Evolutionary conservation across 1,284 basidiomycete species (phyloP), one percentile per base, ranked within the genome.

Genomic region (Apiotrichum akiyoshidainum): DNA sequence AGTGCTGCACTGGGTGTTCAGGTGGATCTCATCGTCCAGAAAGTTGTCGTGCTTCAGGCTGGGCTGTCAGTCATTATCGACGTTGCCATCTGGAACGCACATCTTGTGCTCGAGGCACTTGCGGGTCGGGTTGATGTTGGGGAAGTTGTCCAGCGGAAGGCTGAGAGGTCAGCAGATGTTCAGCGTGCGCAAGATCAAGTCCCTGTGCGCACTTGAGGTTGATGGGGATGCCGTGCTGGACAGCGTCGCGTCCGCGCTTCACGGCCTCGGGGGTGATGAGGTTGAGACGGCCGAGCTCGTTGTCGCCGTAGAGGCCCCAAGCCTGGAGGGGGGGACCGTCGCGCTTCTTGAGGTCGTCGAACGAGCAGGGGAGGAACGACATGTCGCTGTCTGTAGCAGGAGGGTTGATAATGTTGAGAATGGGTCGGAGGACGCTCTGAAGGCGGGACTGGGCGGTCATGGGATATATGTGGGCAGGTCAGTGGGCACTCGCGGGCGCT

Each of bases 1-100:
- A 7, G 76, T 74, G 21, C 74, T 74, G 19, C 63, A 63, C 61
- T 80, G 78, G 1, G 77, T 77, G 58, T 80, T 80, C 65, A 77
- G 66, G 14, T 65, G 55, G 9, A 79, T 63, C 21, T 62, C 52
- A 53, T 78, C 77, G 63, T 74, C 72, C 34, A 55, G 40, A 37
- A 41, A 45, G 33, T 31, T 52, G 19, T 33, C 22, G 41, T 49
- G n/a, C 31, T 35, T n/a, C 9, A 52, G 21, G 22, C 48, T 50
- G 31, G 9, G n/a, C 10, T 22, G 19, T 34, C 8, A n/a, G 12
- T 49, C 14, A 16, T 9, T 5, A 31, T 9, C 2, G 21, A 3
- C 17, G 5, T 12, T 8, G 7, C n/a, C 33, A n/a, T 7, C 26
- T 4, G 7, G 26, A 31, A 47, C 53, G 46, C 31, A 55, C 58